Evolutionary conservation across 495 filamentous ascomycete species (phyloP), one percentile per base, ranked within the genome.

Genomic region (Xylaria longipes): DNA sequence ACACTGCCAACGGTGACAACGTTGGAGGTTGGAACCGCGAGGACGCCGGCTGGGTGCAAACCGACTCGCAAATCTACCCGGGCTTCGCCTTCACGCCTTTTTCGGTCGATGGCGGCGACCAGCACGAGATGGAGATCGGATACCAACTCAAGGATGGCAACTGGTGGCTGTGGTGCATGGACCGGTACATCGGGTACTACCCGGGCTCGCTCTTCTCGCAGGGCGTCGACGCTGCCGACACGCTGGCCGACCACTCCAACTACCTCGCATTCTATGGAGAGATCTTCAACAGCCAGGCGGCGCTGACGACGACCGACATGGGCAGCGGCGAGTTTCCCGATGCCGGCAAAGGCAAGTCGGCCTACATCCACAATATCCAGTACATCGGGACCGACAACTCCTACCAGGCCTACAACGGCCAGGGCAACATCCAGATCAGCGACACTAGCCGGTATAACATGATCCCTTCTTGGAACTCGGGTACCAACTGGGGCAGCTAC

Each of bases 181-280:
- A 76, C 54, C 65, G 73, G 0, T 79, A 73, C 73, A 75, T 79
- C 57, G 75, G 77, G 37, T 79, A 79, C 62, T 79, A 76, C 64
- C 72, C 72, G 11, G 72, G 33, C 1, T 67, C 71, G 15, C 66
- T 78, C 8, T 74, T 74, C 65, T 65, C 52, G 15, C 68, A 50
- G 35, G 48, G 35, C 29, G 37, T 62, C 37, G 64, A 60, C 52
- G 62, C 64, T 6, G 52, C 41, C 15, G 50, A 71, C 39, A 76
- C 76, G 1, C 69, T 79, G 29, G 74, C 74, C 0, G 69, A 48
- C 46, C 52, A 69, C 41, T 70, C 75, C 0, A 72, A 79, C 50
- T 12, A 22, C 11, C 75, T 79, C 37, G 56, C 72, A 33, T 79
- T 69, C 65, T 79, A 78, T 60, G 77, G 77, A 31, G 77, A 79